Evolutionary conservation across 2,329 filamentous ascomycete genomes (phyloP), one percentile per base, ranked within the genome.

Genomic region (Fusarium mangiferae): DNA sequence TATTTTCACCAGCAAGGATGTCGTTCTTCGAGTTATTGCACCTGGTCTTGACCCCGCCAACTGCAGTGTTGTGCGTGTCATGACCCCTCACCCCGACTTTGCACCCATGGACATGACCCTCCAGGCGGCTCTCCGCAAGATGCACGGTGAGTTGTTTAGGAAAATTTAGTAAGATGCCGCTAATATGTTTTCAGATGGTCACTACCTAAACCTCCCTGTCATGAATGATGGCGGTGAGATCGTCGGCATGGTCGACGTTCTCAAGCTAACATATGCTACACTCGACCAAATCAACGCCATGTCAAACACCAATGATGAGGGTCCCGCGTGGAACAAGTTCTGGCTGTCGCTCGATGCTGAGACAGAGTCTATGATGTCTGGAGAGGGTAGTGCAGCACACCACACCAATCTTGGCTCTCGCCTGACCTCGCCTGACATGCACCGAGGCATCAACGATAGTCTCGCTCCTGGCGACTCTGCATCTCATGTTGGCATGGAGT

Each of bases 1-100:
- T 84, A 99, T 99, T 81, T 99, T 99, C 82, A 99, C 96, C 68
- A 98, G 96, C 87, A 99, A 99, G 86, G 96, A 99, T 85, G 96
- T 99, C 57, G 96, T 99, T 67, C 89, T 99, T 66, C 94, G 96
- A 83, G 96, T 99, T 69, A 99, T 99, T 84, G 96, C 96, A 62
- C 96, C 96, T 56, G 96, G 96, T 24, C 89, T 99, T 68, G 96
- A 99, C 82, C 96, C 96, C 51, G 89, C 91, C 68, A 98, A 93
- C 80, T 99, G 96, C 89, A 98, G 96, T 82, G 96, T 99, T 70
- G 96, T 99, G 75, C 92, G 96, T 78, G 96, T 99, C 76, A 99
- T 99, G 96, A 99, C 96, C 39, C 96, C 96, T 74, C 96, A 99
- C 82, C 96, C 96, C 12, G 96, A 99, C 83, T 99, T 99, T 89